Percentiles rank a stretch among this genome's conserved stretches.
These are phyloP conservation scores for Leccinum incarnatum DNA, from an alignment of 768 basidiomycete species.

Conservation along the genomic window DNA sequence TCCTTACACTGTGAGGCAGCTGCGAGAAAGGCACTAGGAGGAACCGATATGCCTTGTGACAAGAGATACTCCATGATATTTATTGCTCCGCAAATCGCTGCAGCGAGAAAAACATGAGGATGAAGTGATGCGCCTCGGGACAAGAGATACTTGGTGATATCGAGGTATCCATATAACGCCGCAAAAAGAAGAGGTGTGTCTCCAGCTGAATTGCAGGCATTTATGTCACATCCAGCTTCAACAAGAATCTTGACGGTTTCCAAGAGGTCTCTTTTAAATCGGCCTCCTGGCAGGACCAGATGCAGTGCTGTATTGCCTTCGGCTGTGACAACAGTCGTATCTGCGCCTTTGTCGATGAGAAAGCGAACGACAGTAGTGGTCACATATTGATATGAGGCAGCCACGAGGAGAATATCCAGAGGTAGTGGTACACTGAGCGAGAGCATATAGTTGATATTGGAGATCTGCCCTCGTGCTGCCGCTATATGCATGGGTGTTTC, in stretches of 20 bases:
- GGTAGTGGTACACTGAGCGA: neutral
- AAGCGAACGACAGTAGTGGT: neutral
- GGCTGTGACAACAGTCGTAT: neutral
- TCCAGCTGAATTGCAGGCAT: neutral
- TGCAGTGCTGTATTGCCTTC: neutral
- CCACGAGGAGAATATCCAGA: neutral
- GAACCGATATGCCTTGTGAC: too few relatives aligned
- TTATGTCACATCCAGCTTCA: neutral
- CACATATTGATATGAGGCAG: neutral
- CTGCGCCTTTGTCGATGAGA: neutral
- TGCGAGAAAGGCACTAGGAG: too few relatives aligned
- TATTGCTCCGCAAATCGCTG: too few relatives aligned
- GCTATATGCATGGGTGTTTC: neutral
- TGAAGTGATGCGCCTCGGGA: too few relatives aligned
- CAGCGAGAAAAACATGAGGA: too few relatives aligned
- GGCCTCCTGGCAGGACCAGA: neutral
- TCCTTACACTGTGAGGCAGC: too few relatives aligned
- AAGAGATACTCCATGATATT: too few relatives aligned
- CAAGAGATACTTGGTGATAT: too few relatives aligned
- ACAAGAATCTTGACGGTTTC: neutral
- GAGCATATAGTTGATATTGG: neutral
- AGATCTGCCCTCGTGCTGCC: neutral
- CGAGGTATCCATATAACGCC: too few relatives aligned
- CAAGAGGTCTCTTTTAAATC: neutral
- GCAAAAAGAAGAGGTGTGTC: neutral